Conservation (phyloP, 2,329 filamentous ascomycete genomes). For the Penicillium crustosum region DNA sequence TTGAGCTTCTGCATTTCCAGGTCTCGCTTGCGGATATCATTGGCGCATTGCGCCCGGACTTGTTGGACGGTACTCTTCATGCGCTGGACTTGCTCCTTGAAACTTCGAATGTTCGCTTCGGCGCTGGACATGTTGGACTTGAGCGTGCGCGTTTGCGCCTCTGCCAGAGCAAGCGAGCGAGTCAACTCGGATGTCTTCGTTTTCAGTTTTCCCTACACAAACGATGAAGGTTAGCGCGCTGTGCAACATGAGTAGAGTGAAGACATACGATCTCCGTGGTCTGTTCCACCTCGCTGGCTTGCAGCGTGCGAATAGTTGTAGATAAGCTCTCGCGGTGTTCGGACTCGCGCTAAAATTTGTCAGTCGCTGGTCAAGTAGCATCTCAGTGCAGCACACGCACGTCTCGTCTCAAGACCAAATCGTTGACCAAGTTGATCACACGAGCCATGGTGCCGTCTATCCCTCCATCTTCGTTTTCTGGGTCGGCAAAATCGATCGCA, state of each 20-base stretch:
- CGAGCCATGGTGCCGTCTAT: conserved; percentile 72
- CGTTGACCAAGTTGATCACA: conserved; percentile 91
- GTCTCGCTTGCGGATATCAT: conserved; percentile 87
- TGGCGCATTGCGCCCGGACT: conserved; percentile 81
- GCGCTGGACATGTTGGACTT: conserved; percentile 70
- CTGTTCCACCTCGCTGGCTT: conserved; percentile 72
- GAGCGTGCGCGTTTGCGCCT: conserved; percentile 69
- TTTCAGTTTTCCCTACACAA: conserved; percentile 52
- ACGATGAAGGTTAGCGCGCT: background rate
- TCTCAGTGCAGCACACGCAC: conserved; percentile 53
- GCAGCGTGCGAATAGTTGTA: conserved; percentile 71
- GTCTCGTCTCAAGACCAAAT: conserved; percentile 85
- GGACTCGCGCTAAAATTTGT: conserved; percentile 69
- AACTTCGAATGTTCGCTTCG: conserved; percentile 69
- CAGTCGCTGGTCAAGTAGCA: conserved; percentile 7
- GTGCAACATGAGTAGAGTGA: background rate
- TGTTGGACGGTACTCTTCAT: conserved; percentile 79
- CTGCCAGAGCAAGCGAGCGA: conserved; percentile 57
- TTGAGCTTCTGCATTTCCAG: conserved; percentile 86
- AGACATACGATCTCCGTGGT: conserved; percentile 63
- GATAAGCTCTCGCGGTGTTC: conserved; percentile 83
- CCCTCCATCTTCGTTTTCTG: conserved; percentile 60
- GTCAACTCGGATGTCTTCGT: conserved; percentile 57
- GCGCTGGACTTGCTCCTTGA: conserved; percentile 80
- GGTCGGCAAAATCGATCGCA: conserved; percentile 74